Conservation (phyloP, 139 green algal species). For the Closterium sp. region DNA sequence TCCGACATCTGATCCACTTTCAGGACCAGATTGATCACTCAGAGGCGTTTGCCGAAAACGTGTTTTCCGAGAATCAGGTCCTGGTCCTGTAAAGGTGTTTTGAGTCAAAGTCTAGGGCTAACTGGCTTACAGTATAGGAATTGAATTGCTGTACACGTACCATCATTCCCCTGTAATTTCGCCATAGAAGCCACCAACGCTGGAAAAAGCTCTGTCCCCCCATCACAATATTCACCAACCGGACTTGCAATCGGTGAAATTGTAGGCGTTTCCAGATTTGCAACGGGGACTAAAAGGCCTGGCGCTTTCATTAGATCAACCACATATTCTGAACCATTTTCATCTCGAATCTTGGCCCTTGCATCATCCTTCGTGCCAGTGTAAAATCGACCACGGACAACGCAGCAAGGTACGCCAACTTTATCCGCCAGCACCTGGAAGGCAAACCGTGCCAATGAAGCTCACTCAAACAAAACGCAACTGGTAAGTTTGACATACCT, state of each 20-base stretch:
- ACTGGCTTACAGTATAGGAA: neutral
- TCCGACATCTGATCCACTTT: neutral
- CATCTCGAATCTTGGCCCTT: neutral
- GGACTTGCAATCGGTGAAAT: neutral
- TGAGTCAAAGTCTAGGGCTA: neutral
- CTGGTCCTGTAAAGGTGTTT: neutral
- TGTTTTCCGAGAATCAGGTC: neutral
- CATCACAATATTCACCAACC: neutral
- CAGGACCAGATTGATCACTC: neutral
- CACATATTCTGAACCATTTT: neutral
- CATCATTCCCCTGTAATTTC: neutral
- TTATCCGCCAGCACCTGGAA: conserved; percentile 6
- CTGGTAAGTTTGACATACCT: neutral
- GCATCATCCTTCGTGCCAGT: neutral
- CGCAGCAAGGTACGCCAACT: neutral
- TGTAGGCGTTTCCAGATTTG: neutral
- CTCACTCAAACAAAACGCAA: neutral
- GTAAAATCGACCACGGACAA: conserved; percentile 1
- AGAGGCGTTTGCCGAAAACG: neutral
- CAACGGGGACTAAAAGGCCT: neutral
- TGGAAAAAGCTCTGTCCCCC: neutral
- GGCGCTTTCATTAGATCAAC: conserved; percentile 2
- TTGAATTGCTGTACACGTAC: neutral
- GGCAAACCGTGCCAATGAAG: neutral
- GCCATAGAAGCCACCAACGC: neutral